Evolutionary conservation across 2,329 filamentous ascomycete species (phyloP).

Genomic region (Paecilomyces niveus): DNA sequence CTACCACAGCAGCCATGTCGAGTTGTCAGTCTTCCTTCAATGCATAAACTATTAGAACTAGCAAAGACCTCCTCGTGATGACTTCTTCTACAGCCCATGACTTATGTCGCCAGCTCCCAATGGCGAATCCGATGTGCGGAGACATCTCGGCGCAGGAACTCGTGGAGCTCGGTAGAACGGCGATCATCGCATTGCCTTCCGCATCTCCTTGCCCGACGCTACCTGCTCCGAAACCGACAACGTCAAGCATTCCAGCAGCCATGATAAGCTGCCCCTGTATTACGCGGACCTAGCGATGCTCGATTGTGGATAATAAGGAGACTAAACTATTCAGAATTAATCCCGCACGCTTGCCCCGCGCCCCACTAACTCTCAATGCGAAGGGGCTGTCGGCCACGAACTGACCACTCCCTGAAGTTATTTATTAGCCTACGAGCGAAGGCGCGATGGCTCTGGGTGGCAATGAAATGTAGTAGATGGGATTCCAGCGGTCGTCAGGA

Average conservation of each 20-base stretch:
- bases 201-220: background rate
- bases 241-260: background rate
- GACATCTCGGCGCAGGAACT: background rate
- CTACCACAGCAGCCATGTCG: background rate
- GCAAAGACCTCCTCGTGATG: background rate
- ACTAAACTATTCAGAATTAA: background rate
- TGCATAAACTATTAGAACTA: background rate
- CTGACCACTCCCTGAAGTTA: background rate
- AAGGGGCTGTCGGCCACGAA: background rate
- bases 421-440: background rate
- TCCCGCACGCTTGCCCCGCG: background rate
- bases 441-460: too few relatives aligned
- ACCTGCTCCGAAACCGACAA: background rate
- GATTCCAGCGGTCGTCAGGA: too few relatives aligned
- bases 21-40: background rate
- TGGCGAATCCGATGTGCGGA: background rate
- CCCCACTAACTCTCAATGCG: background rate
- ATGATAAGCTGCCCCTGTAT: background rate
- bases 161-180: background rate
- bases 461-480: too few relatives aligned
- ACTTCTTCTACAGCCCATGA: background rate
- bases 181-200: background rate
- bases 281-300: background rate
- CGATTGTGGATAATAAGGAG: background rate
- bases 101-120: background rate